Evolutionary conservation across 1,284 basidiomycete species (phyloP).

Genomic region (Moniliophthora roreri): DNA sequence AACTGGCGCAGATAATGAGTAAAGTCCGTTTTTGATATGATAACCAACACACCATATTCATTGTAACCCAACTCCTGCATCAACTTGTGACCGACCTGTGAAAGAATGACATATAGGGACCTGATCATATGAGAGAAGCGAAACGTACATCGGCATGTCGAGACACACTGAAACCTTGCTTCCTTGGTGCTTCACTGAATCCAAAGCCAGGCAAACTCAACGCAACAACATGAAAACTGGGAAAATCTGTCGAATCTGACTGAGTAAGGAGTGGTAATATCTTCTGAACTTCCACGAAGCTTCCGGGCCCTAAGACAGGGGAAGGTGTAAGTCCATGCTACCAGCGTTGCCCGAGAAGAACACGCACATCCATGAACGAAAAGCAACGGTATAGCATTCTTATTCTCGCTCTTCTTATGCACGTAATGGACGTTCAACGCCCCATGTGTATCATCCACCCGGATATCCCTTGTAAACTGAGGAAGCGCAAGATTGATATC

Average conservation of each 20-base stretch:
- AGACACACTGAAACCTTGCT: constrained; percentile 12
- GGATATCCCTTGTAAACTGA: constrained; percentile 45
- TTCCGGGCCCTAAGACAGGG: not conserved
- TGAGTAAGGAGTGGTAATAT: not conserved
- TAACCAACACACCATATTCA: constrained; percentile 42
- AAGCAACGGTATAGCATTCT: constrained; percentile 45
- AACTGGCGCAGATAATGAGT: constrained; percentile 29
- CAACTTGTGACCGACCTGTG: constrained; percentile 45
- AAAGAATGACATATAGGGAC: not conserved
- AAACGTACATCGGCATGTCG: constrained; percentile 40
- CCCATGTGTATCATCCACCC: constrained; percentile 38
- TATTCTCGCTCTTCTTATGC: constrained; percentile 40
- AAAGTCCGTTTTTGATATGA: not conserved
- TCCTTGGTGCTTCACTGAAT: constrained; percentile 9
- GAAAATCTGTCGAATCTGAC: not conserved
- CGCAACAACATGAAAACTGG: not conserved
- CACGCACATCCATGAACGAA: constrained; percentile 48
- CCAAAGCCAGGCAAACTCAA: constrained; percentile 5
- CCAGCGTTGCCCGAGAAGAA: constrained; percentile 50
- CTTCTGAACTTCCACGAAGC: not conserved
- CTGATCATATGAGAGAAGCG: not conserved
- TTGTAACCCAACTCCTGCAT: constrained; percentile 53
- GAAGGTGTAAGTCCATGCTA: constrained; percentile 55
- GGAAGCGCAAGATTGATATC: constrained; percentile 44
- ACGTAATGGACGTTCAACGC: constrained; percentile 48